These are phyloP conservation scores for Apocynum venetum DNA, from an alignment of 257 asterid species.

Conservation along the genomic window DNA sequence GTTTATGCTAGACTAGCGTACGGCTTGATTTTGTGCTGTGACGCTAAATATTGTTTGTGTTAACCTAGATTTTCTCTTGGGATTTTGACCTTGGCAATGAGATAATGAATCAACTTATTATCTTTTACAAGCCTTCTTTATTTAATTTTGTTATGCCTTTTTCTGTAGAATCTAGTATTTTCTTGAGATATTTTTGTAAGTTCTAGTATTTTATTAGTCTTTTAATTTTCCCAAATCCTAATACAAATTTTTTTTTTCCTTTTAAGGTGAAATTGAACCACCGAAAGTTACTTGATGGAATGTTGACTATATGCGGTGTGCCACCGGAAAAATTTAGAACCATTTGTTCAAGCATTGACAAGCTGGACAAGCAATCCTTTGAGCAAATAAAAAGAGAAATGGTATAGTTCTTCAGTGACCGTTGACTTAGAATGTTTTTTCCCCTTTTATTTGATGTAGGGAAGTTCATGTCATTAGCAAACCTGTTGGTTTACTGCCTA, in stretches of 20 bases:
- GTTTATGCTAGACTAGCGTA: background rate
- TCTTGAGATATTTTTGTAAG: too few species aligned
- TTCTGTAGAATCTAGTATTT: background rate
- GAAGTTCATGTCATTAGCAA: background rate
- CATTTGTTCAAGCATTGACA: constrained; percentile 94
- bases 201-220: background rate
- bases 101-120: background rate
- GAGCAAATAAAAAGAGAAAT: constrained; percentile 89
- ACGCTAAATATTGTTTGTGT: background rate
- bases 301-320: constrained; percentile 92
- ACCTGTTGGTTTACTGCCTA: background rate
- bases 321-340: constrained; percentile 83
- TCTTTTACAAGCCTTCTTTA: background rate
- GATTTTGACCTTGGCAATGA: background rate
- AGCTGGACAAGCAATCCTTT: constrained; percentile 87
- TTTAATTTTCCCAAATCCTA: background rate
- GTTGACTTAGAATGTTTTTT: background rate
- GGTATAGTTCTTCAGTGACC: constrained; percentile 42
- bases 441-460: background rate
- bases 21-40: background rate
- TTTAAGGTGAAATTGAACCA: constrained; percentile 90
- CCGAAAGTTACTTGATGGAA: constrained; percentile 83
- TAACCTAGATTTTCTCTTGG: constrained; percentile 1
- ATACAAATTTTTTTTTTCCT: constrained; percentile 12
- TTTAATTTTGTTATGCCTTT: background rate